Evolutionary conservation across 495 filamentous ascomycete species (phyloP).

Genomic region (Bacidia rubella): DNA sequence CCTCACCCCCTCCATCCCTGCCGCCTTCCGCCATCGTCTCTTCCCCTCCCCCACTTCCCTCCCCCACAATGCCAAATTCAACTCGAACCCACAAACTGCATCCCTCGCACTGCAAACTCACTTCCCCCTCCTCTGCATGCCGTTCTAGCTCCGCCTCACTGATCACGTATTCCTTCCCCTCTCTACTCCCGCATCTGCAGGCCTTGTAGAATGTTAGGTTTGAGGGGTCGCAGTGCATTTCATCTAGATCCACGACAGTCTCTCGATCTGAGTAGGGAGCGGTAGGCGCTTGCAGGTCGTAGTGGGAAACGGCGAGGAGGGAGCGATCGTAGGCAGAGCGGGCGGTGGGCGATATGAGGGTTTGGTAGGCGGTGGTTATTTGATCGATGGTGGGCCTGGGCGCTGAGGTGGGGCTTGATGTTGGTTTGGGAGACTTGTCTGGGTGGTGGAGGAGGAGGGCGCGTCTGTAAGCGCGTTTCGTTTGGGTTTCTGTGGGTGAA

Average conservation of each 20-base stretch:
- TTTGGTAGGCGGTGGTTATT: conserved; percentile 62
- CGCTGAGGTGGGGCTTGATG: conserved; percentile 9
- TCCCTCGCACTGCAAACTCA: conserved; percentile 50
- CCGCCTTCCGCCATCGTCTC: not conserved
- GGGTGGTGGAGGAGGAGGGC: conserved; percentile 71
- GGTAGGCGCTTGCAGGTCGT: conserved; percentile 26
- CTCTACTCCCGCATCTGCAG: conserved; percentile 66
- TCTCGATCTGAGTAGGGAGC: conserved; percentile 17
- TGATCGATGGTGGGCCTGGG: conserved; percentile 48
- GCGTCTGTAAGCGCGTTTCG: conserved; percentile 67
- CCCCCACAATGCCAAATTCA: conserved; percentile 46
- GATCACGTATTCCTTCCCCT: conserved; percentile 50
- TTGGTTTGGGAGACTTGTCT: conserved; percentile 43
- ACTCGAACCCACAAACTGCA: conserved; percentile 60
- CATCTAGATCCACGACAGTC: conserved; percentile 75
- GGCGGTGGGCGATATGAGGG: conserved; percentile 43
- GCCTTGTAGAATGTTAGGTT: conserved; percentile 43
- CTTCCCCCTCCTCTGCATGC: conserved; percentile 38
- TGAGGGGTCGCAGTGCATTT: conserved; percentile 43
- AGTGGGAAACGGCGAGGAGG: conserved; percentile 15
- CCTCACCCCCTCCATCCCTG: not conserved
- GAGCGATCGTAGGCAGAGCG: conserved; percentile 53
- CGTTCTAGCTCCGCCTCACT: conserved; percentile 55
- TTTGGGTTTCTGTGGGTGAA: conserved; percentile 15
- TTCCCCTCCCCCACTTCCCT: conserved; percentile 8